Percentiles rank a stretch among this genome's conserved stretches.
phyloP scores from a whole-genome alignment of 257 asterid species.

The Fraxinus excelsior region DNA sequence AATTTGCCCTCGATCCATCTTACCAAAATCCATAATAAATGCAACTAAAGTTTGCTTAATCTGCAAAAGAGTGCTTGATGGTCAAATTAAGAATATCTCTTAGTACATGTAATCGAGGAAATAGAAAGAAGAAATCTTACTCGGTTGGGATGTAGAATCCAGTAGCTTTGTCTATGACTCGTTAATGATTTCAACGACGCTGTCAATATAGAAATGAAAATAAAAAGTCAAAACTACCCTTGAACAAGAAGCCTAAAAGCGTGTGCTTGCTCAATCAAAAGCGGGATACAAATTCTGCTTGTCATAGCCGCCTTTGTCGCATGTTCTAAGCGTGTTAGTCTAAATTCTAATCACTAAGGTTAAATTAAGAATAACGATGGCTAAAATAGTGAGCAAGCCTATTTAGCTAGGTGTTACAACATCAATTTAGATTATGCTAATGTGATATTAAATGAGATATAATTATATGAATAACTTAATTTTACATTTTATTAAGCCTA shows the following conservation, averaged over 20 bases:
- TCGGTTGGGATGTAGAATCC: not conserved
- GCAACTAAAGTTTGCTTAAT: slow-evolving; percentile 19
- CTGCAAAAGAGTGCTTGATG: slow-evolving; percentile 19
- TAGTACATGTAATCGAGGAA: not conserved
- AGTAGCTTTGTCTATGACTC: not conserved
- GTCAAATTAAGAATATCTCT: not conserved
- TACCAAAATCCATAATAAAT: slow-evolving; percentile 52
- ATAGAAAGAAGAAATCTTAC: not conserved
- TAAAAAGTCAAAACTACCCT: not conserved
- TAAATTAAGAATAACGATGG: too few relatives aligned
- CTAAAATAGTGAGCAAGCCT: too few relatives aligned
- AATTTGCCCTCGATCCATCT: slow-evolving; percentile 67
- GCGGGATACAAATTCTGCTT: not conserved
- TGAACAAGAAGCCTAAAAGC: not conserved
- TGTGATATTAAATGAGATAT: too few relatives aligned
- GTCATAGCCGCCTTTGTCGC: not conserved
- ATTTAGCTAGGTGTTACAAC: too few relatives aligned
- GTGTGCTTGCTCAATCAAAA: not conserved
- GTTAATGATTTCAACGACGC: not conserved
- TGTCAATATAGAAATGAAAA: not conserved
- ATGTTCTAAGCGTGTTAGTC: not conserved
- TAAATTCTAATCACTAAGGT: too few relatives aligned
- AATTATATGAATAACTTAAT: too few relatives aligned
- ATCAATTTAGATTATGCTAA: too few relatives aligned
- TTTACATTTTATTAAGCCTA: too few relatives aligned